Evolutionary conservation across 176 grass and related monocot genomes (phyloP).

Genomic region (Ampelocalamus luodianensis): DNA sequence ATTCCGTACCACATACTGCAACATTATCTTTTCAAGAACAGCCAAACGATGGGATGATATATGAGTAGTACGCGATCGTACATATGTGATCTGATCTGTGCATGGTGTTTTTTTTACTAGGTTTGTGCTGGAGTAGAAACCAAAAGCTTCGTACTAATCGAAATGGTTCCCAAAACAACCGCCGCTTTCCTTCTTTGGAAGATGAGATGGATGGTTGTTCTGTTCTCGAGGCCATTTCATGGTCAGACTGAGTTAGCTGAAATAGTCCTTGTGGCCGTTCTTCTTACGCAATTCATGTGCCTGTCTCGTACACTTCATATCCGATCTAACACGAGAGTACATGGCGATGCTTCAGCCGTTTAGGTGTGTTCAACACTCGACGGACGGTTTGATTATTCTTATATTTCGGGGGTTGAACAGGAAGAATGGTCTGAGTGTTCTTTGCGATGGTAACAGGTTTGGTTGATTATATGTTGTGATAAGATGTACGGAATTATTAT

Average conservation of each 20-base stretch:
- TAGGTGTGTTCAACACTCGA: too few species aligned
- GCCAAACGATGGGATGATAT: neutral
- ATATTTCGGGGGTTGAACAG: too few species aligned
- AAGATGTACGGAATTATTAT: too few species aligned
- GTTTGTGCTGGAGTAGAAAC: neutral
- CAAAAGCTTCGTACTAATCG: constrained; percentile 7
- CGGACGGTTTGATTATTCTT: too few species aligned
- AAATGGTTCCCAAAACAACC: constrained; percentile 1
- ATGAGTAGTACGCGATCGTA: neutral
- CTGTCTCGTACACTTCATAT: too few species aligned
- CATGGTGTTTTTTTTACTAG: neutral
- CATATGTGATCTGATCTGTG: constrained; percentile 4
- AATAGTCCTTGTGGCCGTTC: too few species aligned
- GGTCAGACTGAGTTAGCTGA: neutral
- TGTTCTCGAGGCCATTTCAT: neutral
- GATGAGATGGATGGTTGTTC: constrained; percentile 22
- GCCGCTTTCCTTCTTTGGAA: constrained; percentile 21
- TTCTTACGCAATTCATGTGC: too few species aligned
- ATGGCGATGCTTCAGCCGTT: too few species aligned
- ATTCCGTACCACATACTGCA: constrained; percentile 17
- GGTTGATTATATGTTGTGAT: too few species aligned
- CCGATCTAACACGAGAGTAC: too few species aligned
- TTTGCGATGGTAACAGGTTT: too few species aligned
- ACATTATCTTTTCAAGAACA: neutral
- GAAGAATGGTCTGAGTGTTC: too few species aligned